These are phyloP conservation scores for Fusarium compactum DNA, from an alignment of 2,329 filamentous ascomycete genomes.

Conservation along the genomic window DNA sequence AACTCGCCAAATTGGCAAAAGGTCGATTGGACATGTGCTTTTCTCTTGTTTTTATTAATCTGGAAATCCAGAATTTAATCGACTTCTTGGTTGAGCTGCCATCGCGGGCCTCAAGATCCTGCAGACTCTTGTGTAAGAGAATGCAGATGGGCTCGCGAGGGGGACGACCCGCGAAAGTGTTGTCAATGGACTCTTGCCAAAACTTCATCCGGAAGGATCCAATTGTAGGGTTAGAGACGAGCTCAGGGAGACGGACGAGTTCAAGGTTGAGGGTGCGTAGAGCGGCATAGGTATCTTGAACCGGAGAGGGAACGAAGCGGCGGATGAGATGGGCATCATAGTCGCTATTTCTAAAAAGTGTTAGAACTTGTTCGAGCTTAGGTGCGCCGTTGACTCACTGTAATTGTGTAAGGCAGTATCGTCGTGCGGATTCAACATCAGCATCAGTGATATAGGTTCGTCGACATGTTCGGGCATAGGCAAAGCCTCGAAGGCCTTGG, in stretches of 20 bases:
- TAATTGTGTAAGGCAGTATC: constrained; percentile 67
- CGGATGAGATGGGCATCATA: constrained; percentile 88
- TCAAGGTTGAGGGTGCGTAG: constrained; percentile 94
- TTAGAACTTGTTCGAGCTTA: constrained; percentile 16
- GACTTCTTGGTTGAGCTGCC: constrained; percentile 59
- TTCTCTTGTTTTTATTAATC: constrained; percentile 84
- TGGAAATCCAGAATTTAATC: constrained; percentile 78
- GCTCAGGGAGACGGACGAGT: constrained; percentile 88
- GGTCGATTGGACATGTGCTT: constrained; percentile 86
- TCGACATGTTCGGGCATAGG: constrained; percentile 42
- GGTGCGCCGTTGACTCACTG: constrained; percentile 52
- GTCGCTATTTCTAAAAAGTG: constrained; percentile 77
- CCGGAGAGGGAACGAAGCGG: constrained; percentile 81
- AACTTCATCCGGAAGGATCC: constrained; percentile 93
- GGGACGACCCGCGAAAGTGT: constrained; percentile 80
- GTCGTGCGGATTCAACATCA: constrained; percentile 65
- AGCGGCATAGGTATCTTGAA: constrained; percentile 87
- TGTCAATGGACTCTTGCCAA: constrained; percentile 87
- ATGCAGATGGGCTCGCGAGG: constrained; percentile 93
- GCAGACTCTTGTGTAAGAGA: constrained; percentile 79
- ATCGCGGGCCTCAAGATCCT: constrained; percentile 65
- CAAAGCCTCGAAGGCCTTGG: constrained; percentile 56
- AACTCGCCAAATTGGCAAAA: constrained; percentile 75
- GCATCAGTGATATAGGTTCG: constrained; percentile 63
- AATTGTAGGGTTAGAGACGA: constrained; percentile 87